Conservation (phyloP, 2,329 filamentous ascomycete genomes). For the Ceratocystis destructans region DNA sequence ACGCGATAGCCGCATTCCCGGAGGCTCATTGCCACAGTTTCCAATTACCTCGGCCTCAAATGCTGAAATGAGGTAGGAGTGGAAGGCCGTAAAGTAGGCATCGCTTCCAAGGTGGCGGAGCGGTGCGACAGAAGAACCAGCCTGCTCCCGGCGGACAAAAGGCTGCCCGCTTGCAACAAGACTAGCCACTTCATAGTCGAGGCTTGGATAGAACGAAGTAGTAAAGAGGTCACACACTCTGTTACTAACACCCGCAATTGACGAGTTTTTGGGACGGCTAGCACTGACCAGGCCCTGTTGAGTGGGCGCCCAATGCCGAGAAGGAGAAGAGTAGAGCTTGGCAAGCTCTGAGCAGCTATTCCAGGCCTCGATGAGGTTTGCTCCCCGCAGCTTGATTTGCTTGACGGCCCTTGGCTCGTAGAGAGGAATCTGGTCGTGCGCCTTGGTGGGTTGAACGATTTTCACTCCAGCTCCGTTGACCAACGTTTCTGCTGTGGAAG, state of each 20-base stretch:
- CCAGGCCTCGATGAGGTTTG: slow-evolving; percentile 1
- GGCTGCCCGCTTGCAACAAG: neutral
- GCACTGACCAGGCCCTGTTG: neutral
- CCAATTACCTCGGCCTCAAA: slow-evolving; percentile 5
- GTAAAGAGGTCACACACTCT: neutral
- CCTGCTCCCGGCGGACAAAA: neutral
- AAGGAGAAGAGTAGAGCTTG: neutral
- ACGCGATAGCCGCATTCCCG: neutral
- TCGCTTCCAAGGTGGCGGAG: neutral
- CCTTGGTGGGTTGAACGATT: neutral
- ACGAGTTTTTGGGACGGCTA: neutral
- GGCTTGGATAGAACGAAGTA: neutral
- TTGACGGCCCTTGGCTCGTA: neutral
- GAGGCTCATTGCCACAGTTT: neutral
- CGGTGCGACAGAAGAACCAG: neutral
- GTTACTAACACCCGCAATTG: neutral
- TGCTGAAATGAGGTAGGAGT: neutral
- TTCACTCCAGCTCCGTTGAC: neutral
- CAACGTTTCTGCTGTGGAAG: neutral
- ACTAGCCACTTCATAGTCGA: neutral
- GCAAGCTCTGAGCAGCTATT: neutral
- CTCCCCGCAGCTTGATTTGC: neutral
- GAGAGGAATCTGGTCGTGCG: neutral
- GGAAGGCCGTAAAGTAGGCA: slow-evolving; percentile 7
- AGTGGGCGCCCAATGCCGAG: neutral